Conservation (phyloP, 1,284 basidiomycete genomes). For the Kalmanozyma brasiliensis region DNA sequence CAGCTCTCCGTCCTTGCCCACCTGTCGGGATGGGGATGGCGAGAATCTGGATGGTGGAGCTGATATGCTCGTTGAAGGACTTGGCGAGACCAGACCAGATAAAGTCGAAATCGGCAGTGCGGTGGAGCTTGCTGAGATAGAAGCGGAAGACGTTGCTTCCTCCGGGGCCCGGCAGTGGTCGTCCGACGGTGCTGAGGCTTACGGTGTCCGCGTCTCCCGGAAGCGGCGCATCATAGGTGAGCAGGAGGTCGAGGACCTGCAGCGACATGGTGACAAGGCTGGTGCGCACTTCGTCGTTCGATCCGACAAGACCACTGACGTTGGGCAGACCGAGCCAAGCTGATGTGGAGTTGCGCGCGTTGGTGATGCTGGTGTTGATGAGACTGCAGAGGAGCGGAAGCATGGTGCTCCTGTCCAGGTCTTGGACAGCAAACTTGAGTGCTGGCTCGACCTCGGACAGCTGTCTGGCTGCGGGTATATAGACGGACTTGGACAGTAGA, state of each 20-base stretch:
- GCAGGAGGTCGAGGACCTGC: conserved; percentile 57
- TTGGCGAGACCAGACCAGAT: conserved; percentile 42
- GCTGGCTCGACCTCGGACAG: conserved; percentile 29
- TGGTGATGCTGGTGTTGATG: conserved; percentile 58
- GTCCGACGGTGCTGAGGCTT: conserved; percentile 35
- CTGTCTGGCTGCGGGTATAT: conserved; percentile 48
- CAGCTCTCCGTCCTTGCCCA: conserved; percentile 22
- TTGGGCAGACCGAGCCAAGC: conserved; percentile 40
- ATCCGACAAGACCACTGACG: conserved; percentile 27
- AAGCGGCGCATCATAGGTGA: conserved; percentile 50
- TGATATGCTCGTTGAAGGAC: conserved; percentile 43
- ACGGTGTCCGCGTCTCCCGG: conserved; percentile 30
- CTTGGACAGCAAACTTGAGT: conserved; percentile 42
- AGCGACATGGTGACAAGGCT: conserved; percentile 48
- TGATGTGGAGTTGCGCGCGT: conserved; percentile 36
- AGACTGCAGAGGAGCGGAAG: conserved; percentile 64
- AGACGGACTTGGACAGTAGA: conserved; percentile 63
- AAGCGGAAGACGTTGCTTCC: conserved; percentile 57
- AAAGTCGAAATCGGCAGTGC: conserved; percentile 58
- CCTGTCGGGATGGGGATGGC: conserved; percentile 34
- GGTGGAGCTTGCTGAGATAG: conserved; percentile 64
- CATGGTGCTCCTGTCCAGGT: conserved; percentile 50
- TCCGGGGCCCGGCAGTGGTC: conserved; percentile 25
- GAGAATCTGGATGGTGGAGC: conserved; percentile 38
- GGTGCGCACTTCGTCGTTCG: conserved; percentile 42